Evolutionary conservation across 345 rosid genomes (phyloP), one percentile per base, ranked within the genome.

Genomic region (Psidium guajava): DNA sequence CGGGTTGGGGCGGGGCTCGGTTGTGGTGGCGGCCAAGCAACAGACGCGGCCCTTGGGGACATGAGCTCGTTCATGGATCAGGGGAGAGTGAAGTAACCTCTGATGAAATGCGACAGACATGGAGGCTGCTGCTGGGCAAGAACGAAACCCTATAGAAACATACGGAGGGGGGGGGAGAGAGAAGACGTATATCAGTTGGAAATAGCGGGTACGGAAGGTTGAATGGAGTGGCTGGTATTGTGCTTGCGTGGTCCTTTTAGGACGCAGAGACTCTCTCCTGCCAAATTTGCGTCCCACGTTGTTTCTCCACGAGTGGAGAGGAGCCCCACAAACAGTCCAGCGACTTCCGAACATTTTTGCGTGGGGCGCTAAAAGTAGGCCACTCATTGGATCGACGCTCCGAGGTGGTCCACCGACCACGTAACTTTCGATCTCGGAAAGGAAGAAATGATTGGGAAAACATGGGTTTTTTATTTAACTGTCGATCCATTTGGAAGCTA

Each of bases 101-200:
- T 91, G 88, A 54, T 91, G 94, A 52, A 89, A 87, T 20, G 93
- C 88, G 89, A 86, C 85, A 49, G 96, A 91, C 98, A 95, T 95
- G 80, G 89, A 84, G 58, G 77, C 44, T 16, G 47, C 44, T 16
- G 47, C 77, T 1, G 47, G 1, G 22, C 47, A 40, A 8, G 44
- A 18, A 36, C 18, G 47, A 69, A 69, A 69, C 44, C 77, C 16
- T 40, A 18, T 22, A 82, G 42, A 85, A 54, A 58, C 49, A 53
- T 51, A 55, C 3, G 42, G n/a, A n/a, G n/a, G n/a, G n/a, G n/a
- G n/a, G n/a, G n/a, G n/a, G n/a, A n/a, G n/a, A n/a, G n/a, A n/a
- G n/a, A n/a, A n/a, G n/a, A n/a, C n/a, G n/a, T n/a, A n/a, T n/a
- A n/a, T n/a, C 3, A 85, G 58, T 50, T 42, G 18, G 73, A 85